Conservation (phyloP, 2,329 filamentous ascomycete genomes). For the Tympanopsis confertula region DNA sequence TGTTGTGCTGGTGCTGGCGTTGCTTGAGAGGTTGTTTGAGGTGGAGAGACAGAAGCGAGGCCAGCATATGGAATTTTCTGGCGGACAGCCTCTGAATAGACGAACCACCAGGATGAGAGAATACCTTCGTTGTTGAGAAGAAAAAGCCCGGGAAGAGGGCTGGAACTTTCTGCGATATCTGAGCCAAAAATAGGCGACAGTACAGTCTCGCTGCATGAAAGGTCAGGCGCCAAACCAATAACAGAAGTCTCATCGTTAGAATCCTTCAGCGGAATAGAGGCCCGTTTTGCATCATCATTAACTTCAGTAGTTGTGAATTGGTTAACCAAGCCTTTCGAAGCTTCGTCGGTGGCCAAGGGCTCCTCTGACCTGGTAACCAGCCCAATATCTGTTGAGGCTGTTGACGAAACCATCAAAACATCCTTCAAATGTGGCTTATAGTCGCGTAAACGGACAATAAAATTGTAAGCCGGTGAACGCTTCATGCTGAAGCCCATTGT, state of each 20-base stretch:
- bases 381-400: constrained; percentile 40
- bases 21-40: constrained; percentile 4
- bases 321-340: constrained; percentile 22
- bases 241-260: constrained; percentile 37
- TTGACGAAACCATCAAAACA: constrained; percentile 41
- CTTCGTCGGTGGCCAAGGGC: constrained; percentile 29
- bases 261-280: constrained; percentile 34
- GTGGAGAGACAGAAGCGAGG: constrained; percentile 19
- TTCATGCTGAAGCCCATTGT: constrained; percentile 30
- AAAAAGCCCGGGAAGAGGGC: constrained; percentile 43
- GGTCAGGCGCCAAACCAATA: constrained; percentile 45
- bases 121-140: constrained; percentile 50
- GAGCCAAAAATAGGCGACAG: constrained; percentile 34
- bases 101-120: constrained; percentile 47
- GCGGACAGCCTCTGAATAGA: constrained; percentile 45
- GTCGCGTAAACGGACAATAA: constrained; percentile 38
- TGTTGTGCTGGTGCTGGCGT: constrained; percentile 4
- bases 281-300: constrained; percentile 32
- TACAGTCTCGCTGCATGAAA: constrained; percentile 39
- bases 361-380: constrained; percentile 39
- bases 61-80: constrained; percentile 37
- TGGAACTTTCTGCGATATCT: constrained; percentile 39
- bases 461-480: constrained; percentile 41
- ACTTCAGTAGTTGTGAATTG: constrained; percentile 34
- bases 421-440: constrained; percentile 45